Base-by-base conservation (phyloP, 257 asterid species). In the Ophiorrhiza pumila region DNA sequence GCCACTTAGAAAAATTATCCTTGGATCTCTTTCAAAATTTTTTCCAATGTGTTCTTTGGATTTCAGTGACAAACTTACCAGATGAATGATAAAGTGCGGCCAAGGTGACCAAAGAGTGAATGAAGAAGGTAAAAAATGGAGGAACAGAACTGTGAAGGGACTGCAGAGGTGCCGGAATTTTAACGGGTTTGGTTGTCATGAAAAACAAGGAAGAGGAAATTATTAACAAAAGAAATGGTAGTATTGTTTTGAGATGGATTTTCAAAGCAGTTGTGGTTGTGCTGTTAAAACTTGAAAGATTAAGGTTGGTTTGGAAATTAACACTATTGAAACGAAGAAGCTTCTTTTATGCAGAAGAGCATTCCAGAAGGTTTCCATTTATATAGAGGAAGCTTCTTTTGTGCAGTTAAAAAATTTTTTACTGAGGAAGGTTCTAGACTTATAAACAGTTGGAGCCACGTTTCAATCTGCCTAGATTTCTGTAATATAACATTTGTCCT, bases 341-440 rank as follows among this genome's bases (percentile, higher is more conserved):
- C 1, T 45, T 45, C 17, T 45, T 12, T 71, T 5, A 13, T 35
- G 41, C 14, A 14, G 32, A 43, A 2, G 12, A 42, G 47, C 14
- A 39, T 39, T 39, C 13, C 7, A 62, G 46, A 62, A 63, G 68
- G 12, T 65, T 65, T 27, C 14, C 58, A 68, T 31, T 41, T 13
- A 46, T 67, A 46, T 39, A 65, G 9, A 67, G 71, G 34, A 43
- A 47, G 50, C 18, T 67, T 27, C n/a, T n/a, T 18, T 73, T 7
- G 15, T 8, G 34, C 9, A 22, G n/a, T 17, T 5, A 22, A 42
- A 71, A 46, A 32, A 56, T 65, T 56, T 67, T 43, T 77, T 71
- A 14, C 49, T 23, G 11, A 27, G 85, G 96, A 89, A 89, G 12
- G 85, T 85, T 89, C 96, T 84, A 79, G 91, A 85, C 71, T 74